Base-by-base conservation (phyloP, 2,329 filamentous ascomycete genomes). In the Trichoderma asperellum region DNA sequence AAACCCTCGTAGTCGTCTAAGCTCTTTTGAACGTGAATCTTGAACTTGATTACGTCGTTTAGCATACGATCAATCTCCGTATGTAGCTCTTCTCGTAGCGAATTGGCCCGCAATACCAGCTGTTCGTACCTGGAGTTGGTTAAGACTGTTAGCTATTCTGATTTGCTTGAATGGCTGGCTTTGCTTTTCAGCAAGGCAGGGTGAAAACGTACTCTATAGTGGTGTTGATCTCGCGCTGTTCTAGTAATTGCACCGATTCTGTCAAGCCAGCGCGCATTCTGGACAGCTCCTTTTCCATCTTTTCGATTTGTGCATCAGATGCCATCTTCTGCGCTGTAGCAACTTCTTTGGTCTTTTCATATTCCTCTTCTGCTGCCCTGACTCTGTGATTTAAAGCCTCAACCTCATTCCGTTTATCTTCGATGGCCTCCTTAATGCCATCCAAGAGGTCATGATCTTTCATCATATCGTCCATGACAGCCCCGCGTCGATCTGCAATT, bases 41-140 rank as follows among this genome's bases (percentile, higher is more conserved):
- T 99, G 88, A 99, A 98, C 77, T 96, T 94, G 83, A 98, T 97
- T 71, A 97, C 92, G 77, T 98, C 94, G 81, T 97, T 97, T 70
- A 99, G 83, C 88, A 98, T 97, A 75, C 90, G 91, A 82, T 97
- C 96, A 75, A 97, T 93, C 79, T 97, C 94, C 0, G 94, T 97
- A 79, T 99, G 96, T n/a, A 99, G 85, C 79, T 98, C 94, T 79
- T 99, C 96, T n/a, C 96, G 89, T 29, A 98, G 85, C 0, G 92
- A 84, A 72, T 93, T 93, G 59, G 93, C 93, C 37, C 89, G 88
- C 67, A 97, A 87, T n/a, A 92, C 93, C 59, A 98, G 83, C 78
- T 97, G 94, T 77, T 98, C 95, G 77, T 97, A 96, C 77, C 92
- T 95, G 70, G 7, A 40, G n/a, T 21, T 40, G 32, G 6, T n/a